Percentiles rank a stretch among this genome's conserved stretches.
phyloP scores from a whole-genome alignment of 192 early-diverging fungal species.

The Kickxella alabastrina region DNA sequence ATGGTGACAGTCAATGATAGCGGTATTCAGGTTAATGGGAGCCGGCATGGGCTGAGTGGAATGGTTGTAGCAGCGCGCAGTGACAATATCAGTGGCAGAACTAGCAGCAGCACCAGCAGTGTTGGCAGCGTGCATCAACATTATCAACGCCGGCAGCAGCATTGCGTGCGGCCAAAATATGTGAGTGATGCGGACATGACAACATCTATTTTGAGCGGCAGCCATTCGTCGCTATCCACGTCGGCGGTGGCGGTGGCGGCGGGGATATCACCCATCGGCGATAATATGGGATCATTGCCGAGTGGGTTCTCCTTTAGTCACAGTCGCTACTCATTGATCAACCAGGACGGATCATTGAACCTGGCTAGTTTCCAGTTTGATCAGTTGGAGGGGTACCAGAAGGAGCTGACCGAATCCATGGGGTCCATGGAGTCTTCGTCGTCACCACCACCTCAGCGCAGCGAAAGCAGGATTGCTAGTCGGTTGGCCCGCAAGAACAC shows the following conservation, averaged over 20 bases:
- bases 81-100: neutral
- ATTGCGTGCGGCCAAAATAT: too few relatives aligned
- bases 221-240: conserved; percentile 20
- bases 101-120: neutral
- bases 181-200: neutral
- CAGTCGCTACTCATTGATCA: conserved; percentile 49
- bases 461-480: conserved; percentile 20
- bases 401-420: conserved; percentile 21
- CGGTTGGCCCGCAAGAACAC: conserved; percentile 24
- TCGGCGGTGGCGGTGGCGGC: neutral
- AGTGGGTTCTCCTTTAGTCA: conserved; percentile 48
- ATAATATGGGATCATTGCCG: conserved; percentile 22
- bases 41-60: neutral
- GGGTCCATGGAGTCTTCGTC: conserved; percentile 2
- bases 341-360: conserved; percentile 49
- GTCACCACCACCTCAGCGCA: conserved; percentile 7
- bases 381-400: conserved; percentile 47
- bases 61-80: neutral
- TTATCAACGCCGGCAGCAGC: neutral
- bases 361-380: conserved; percentile 42
- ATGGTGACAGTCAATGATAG: conserved; percentile 24
- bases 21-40: conserved; percentile 26
- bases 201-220: conserved; percentile 3
- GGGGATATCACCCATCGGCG: too few relatives aligned
- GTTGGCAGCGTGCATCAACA: neutral